phyloP scores from a whole-genome alignment of 1,284 basidiomycete species.

The Marasmius sp. region DNA sequence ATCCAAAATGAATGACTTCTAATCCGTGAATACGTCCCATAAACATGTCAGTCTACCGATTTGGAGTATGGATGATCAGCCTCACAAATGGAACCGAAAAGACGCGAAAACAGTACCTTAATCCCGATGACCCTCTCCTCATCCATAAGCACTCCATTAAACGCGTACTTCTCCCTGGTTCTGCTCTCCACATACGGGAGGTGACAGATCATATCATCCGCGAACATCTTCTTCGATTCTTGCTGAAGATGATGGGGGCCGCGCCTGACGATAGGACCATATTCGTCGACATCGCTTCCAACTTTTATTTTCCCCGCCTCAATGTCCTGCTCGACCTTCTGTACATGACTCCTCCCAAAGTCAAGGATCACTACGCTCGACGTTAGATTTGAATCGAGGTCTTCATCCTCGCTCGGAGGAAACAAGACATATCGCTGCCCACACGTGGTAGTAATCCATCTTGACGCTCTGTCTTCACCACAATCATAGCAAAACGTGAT shows the following conservation, averaged over 20 bases:
- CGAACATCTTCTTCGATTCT: slow-evolving; percentile 24
- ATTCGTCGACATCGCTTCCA: neutral
- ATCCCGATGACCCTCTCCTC: slow-evolving; percentile 49
- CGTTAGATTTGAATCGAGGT: slow-evolving; percentile 8
- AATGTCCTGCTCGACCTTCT: slow-evolving; percentile 16
- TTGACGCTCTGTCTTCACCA: slow-evolving; percentile 31
- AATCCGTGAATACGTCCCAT: too few relatives aligned
- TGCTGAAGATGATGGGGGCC: neutral
- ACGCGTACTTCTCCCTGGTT: slow-evolving; percentile 25
- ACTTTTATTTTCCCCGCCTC: neutral
- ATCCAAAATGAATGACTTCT: too few relatives aligned
- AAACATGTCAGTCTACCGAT: too few relatives aligned
- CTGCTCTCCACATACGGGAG: slow-evolving; percentile 36
- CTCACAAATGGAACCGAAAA: too few relatives aligned
- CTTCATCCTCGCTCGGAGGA: slow-evolving; percentile 2
- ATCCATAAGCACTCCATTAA: slow-evolving; percentile 45
- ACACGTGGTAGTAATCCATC: slow-evolving; percentile 50
- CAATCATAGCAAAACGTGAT: slow-evolving; percentile 41
- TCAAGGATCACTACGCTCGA: slow-evolving; percentile 36
- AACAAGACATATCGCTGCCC: slow-evolving; percentile 43
- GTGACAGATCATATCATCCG: slow-evolving; percentile 26
- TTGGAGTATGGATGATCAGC: too few relatives aligned
- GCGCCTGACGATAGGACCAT: neutral
- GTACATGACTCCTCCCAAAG: slow-evolving; percentile 37
- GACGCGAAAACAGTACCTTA: slow-evolving; percentile 21